These are phyloP conservation scores for Hypoxylon perforatum DNA, from an alignment of 495 filamentous ascomycete species.

Conservation along the genomic window DNA sequence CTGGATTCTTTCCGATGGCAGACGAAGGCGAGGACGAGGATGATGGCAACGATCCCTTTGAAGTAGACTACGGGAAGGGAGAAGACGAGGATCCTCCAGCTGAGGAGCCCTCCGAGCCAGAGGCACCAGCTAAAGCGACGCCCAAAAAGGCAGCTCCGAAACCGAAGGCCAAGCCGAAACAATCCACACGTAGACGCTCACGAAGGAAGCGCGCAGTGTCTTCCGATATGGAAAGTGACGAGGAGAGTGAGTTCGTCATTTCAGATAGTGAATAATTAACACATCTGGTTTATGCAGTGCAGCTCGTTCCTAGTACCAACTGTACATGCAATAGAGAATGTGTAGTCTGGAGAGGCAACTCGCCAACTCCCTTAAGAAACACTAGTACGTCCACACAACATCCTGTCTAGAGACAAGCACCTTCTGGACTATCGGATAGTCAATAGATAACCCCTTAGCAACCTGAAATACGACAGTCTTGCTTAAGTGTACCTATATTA, in stretches of 20 bases:
- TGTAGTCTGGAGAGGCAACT: too few species aligned
- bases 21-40: slow-evolving; percentile 51
- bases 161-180: slow-evolving; percentile 40
- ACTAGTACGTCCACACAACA: too few species aligned
- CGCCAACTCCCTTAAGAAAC: too few species aligned
- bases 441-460: too few species aligned
- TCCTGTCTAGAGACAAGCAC: too few species aligned
- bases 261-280: slow-evolving; percentile 25
- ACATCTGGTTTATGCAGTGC: too few species aligned
- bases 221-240: slow-evolving; percentile 39
- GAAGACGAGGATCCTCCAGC: slow-evolving; percentile 10
- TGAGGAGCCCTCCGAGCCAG: slow-evolving; percentile 14
- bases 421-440: too few species aligned
- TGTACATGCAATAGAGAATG: too few species aligned
- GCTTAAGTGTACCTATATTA: too few species aligned
- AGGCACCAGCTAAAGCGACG: slow-evolving; percentile 14
- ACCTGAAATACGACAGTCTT: too few species aligned
- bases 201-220: slow-evolving; percentile 35
- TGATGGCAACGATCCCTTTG: slow-evolving; percentile 45
- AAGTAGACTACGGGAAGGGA: slow-evolving; percentile 43
- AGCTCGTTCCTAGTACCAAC: too few species aligned
- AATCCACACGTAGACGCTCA: slow-evolving; percentile 38
- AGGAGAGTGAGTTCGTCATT: slow-evolving; percentile 28
- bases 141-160: slow-evolving; percentile 40
- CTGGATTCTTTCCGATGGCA: slow-evolving; percentile 53